phyloP scores from a whole-genome alignment of 1,284 basidiomycete species.

The Fistulina hepatica region DNA sequence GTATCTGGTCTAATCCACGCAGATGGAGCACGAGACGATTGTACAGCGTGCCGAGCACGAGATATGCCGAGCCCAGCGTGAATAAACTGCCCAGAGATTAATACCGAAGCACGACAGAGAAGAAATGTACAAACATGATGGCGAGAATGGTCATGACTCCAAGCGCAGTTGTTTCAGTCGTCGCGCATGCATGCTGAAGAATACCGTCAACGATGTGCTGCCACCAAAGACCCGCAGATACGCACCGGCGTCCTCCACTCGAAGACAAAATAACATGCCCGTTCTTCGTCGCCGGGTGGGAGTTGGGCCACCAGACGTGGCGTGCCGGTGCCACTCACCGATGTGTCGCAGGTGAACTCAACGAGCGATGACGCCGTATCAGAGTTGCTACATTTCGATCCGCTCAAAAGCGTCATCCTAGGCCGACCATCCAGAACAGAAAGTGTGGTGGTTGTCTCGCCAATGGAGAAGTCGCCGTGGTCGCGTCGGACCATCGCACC shows the following conservation, averaged over 20 bases:
- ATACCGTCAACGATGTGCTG: not conserved
- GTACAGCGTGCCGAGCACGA: slow-evolving; percentile 53
- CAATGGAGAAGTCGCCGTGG: not conserved
- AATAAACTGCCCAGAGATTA: slow-evolving; percentile 31
- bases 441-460: too few species aligned
- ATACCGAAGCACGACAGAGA: slow-evolving; percentile 6
- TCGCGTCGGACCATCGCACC: not conserved
- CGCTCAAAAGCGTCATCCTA: too few species aligned
- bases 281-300: slow-evolving; percentile 44
- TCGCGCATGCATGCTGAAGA: slow-evolving; percentile 3
- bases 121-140: slow-evolving; percentile 31
- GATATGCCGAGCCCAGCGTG: slow-evolving; percentile 43
- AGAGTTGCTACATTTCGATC: not conserved
- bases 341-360: slow-evolving; percentile 52
- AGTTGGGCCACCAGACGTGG: slow-evolving; percentile 50
- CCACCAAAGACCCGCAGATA: not conserved
- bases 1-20: slow-evolving; percentile 55
- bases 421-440: too few species aligned
- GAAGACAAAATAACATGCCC: slow-evolving; percentile 30
- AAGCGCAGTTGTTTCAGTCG: not conserved
- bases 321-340: slow-evolving; percentile 33
- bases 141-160: slow-evolving; percentile 20
- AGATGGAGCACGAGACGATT: slow-evolving; percentile 55
- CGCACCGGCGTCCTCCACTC: too few species aligned
- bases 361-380: slow-evolving; percentile 47